Evolutionary conservation across 352 stramenopile genomes (phyloP), one percentile per base, ranked within the genome.

Genomic region (Phytopythium vexans): DNA sequence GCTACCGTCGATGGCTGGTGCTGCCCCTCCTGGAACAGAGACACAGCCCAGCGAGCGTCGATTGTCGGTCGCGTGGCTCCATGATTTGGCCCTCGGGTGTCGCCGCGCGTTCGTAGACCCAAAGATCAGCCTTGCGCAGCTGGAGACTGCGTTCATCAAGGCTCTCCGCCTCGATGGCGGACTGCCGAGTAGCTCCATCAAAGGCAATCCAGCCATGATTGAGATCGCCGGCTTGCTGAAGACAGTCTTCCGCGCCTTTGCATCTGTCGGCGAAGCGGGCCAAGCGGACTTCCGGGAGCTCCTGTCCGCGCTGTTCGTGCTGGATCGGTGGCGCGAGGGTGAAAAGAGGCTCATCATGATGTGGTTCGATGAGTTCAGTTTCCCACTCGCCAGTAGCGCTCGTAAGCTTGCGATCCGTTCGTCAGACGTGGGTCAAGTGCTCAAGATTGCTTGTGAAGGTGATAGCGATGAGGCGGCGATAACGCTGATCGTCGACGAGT

Each of bases 301-400:
- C 0, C 49, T 89, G 10, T 77, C 62, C 31, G 60, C 73, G 6
- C 56, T 85, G 5, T 48, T 64, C 5, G 66, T 89, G 36, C 63
- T 89, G 1, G 73, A 87, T 46, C 61, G 66, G 3, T 85, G 78
- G 73, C 66, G 64, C 27, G 61, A 81, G 52, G 66, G 69, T 2
- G 71, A 76, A 45, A 54, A 52, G 35, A 74, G 68, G 35, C 60
- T 84, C 42, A 56, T 89, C 9, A 15, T 44, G 47, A 66, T 70
- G 16, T 89, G 78, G 74, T 76, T 82, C 34, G 70, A 84, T 36
- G 68, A 84, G 42, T 89, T 86, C 46, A 55, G 73, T 49, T 46
- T 52, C 37, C 21, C 31, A 27, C 42, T 68, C 6, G 47, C 35
- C 4, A 52, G 66, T 8, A 42, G 46, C 8, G 64, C 54, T 44